Evolutionary conservation across 163 green algal species (phyloP).

Genomic region (Scenedesmus sp.): DNA sequence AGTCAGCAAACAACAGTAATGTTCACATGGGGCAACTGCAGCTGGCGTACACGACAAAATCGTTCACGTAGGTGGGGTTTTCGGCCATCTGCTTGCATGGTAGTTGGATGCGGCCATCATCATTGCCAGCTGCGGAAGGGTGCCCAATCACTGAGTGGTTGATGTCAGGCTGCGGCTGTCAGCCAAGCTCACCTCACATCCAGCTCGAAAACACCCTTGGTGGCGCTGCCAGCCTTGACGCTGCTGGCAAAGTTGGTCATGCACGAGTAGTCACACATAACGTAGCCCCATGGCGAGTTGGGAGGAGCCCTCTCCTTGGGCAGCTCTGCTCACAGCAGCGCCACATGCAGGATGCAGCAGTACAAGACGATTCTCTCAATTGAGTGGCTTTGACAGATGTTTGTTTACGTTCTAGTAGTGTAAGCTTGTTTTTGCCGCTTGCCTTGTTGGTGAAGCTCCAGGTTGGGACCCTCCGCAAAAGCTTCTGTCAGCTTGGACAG

Average conservation of each 20-base stretch:
- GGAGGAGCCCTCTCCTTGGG: not conserved
- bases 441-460: not conserved
- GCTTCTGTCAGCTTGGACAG: not conserved
- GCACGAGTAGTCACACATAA: not conserved
- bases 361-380: not conserved
- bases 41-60: not conserved
- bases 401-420: too few relatives aligned
- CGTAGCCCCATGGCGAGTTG: not conserved
- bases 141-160: not conserved
- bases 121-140: too few relatives aligned
- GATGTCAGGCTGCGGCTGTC: not conserved
- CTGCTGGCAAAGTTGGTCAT: slow-evolving; percentile 3
- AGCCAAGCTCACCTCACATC: not conserved
- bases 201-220: not conserved
- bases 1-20: not conserved
- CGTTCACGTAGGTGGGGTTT: too few relatives aligned
- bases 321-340: not conserved
- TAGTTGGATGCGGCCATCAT: not conserved
- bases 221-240: not conserved
- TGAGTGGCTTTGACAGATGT: not conserved
- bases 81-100: not conserved
- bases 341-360: not conserved
- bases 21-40: not conserved
- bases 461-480: not conserved
- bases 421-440: not conserved